Base-by-base conservation (phyloP, 305 asterid genomes). In the Rubia peregrina region DNA sequence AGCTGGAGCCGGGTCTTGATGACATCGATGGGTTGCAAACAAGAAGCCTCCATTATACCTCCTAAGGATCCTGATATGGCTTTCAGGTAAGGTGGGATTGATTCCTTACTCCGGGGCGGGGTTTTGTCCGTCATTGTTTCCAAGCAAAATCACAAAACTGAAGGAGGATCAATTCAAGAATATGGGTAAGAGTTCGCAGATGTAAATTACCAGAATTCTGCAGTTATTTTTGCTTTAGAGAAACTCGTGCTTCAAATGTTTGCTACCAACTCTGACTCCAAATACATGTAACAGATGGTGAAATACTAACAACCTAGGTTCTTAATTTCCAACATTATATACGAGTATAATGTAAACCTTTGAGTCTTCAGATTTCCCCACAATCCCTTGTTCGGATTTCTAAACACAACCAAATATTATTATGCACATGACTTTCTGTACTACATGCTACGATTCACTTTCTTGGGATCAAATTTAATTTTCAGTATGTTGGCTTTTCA, bases 1-100 rank as follows among this genome's bases (percentile, higher is more conserved):
- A 93, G 89, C 84, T 93, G 98, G 72, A 93, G 96, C 59, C 98
- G 87, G 41, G 98, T 93, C 76, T 93, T 93, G 83, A 93, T 93
- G 68, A 93, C 97, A 71, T 93, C 98, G 24, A 93, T 93, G 0
- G 98, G 98, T 61, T 93, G 98, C 53, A 93, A 77, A 82, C 98
- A 93, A 78, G 84, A 69, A 9, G 98, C 98, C 69, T 93, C 98
- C 67, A 93, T 88, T 14, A 85, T 73, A 75, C 98, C 98, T 40
- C 98, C 98, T 21, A 93, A 80, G 60, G 98, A 93, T n/a, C 98
- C 98, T 2, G 98, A 86, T 5, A 87, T 62, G 33, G 98, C 98
- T 82, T 93, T 93, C 90, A 93, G 81, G 83, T 86, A 90, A 48
- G 96, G 89, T 46, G 98, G 97, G 41, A 89, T 85, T 1, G 97